A percentile compares a stretch with the other conserved stretches of the same genome.
Evolutionary conservation across 1,284 basidiomycete species (phyloP).

Genomic region (Exsudoporus floridanus): DNA sequence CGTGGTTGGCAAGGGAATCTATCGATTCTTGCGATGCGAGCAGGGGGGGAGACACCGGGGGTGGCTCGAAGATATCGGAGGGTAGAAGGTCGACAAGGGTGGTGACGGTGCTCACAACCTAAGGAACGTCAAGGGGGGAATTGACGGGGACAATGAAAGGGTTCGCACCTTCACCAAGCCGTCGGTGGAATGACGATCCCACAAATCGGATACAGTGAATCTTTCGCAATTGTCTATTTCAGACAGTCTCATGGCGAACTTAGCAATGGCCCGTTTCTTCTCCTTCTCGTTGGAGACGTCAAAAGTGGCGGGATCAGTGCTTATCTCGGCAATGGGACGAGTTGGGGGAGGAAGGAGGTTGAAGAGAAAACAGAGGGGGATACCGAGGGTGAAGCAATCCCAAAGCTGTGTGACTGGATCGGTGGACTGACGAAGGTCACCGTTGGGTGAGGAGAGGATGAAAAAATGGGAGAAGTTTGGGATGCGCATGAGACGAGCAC

Average conservation of each 20-base stretch:
- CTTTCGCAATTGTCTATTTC: conserved; percentile 65
- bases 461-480: conserved; percentile 72
- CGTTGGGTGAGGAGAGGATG: conserved; percentile 51
- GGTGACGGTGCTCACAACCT: conserved; percentile 93
- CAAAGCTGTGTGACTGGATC: conserved; percentile 92
- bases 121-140: neutral
- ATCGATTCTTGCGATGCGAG: conserved; percentile 57
- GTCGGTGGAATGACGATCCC: conserved; percentile 89
- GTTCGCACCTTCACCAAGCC: conserved; percentile 89
- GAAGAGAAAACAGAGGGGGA: conserved; percentile 93
- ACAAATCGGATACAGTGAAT: conserved; percentile 86
- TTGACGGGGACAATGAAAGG: neutral
- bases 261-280: conserved; percentile 77
- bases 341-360: conserved; percentile 79
- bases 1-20: conserved; percentile 54
- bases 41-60: conserved; percentile 57
- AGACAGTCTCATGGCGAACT: conserved; percentile 74
- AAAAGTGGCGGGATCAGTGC: conserved; percentile 63
- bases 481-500: conserved; percentile 72
- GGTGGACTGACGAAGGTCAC: conserved; percentile 66
- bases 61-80: conserved; percentile 66
- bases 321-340: conserved; percentile 61
- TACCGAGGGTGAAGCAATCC: conserved; percentile 91
- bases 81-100: conserved; percentile 84
- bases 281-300: conserved; percentile 72